phyloP scores from a whole-genome alignment of 2,329 filamentous ascomycete species.

The Hortaea werneckii region DNA sequence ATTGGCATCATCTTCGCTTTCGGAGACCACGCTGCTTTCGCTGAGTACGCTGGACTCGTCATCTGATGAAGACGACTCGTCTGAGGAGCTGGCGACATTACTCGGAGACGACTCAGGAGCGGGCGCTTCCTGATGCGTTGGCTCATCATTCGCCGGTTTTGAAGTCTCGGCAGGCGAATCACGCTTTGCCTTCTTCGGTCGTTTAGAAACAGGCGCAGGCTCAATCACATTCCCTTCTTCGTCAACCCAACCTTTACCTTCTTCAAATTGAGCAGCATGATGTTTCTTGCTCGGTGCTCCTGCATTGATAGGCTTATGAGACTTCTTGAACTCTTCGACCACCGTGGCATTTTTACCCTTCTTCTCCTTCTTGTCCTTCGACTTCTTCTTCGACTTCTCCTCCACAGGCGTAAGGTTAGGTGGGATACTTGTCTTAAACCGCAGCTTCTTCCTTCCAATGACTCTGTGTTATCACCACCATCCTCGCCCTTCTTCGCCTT shows the following conservation, averaged over 20 bases:
- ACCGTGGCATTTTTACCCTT: conserved; percentile 48
- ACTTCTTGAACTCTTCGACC: conserved; percentile 85
- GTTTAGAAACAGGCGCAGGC: conserved; percentile 25
- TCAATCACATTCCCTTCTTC: conserved; percentile 68
- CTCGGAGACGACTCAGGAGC: neutral
- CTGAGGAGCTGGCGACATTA: neutral
- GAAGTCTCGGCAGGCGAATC: neutral
- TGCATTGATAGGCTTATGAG: conserved; percentile 45
- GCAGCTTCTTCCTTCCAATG: conserved; percentile 58
- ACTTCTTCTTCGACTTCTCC: conserved; percentile 52
- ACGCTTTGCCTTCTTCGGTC: neutral
- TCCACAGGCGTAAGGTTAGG: conserved; percentile 49
- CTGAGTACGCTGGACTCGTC: neutral
- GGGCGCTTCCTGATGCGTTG: neutral
- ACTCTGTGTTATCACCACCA: neutral
- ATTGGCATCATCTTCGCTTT: neutral
- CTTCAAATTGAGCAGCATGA: conserved; percentile 52
- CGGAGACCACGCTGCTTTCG: neutral
- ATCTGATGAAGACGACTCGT: neutral
- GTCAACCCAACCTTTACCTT: conserved; percentile 84
- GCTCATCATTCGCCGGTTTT: neutral
- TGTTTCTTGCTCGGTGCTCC: conserved; percentile 27
- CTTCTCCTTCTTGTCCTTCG: conserved; percentile 42
- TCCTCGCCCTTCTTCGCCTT: conserved; percentile 37
- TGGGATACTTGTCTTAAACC: conserved; percentile 73